Evolutionary conservation across 495 filamentous ascomycete species (phyloP), one percentile per base, ranked within the genome.

Genomic region (Neurospora pannonica): DNA sequence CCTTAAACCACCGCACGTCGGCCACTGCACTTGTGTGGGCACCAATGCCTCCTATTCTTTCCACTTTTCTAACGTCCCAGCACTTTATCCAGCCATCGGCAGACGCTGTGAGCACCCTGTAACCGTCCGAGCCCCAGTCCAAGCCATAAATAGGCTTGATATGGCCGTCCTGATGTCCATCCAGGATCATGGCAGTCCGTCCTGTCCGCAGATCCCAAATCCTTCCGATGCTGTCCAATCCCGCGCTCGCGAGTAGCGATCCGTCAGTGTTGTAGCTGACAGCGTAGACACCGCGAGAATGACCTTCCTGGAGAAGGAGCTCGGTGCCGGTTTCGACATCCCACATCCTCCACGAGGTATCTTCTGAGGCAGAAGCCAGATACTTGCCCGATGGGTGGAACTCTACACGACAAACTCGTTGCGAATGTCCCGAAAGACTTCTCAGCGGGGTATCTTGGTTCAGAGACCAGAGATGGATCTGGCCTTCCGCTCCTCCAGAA

Each of bases 271-370:
- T 97, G 84, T 97, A 97, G 71, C 89, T 87, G 31, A 98, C 88
- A 4, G 94, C 87, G 76, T 95, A 98, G 15, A 97, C 95, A 71
- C 97, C 97, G 40, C 93, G 88, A 8, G 92, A 94, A 81, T 99
- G 96, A 5, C 97, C 96, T 85, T 99, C 96, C 84, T 98, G 97
- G 4, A 97, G 84, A 0, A 95, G 86, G 5, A 99, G 85, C 77
- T 98, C 95, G 4, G 91, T 91, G 0, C 88, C 92, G 2, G 91
- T 95, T 72, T 93, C 89, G 0, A 98, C 88, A 79, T 99, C 97
- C 97, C 97, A 99, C 73, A 99, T 83, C 34, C 96, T 89, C 96
- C 96, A 99, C 0, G 95, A 97, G 4, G 95, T 98, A 79, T 99
- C 96, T 78, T 93, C 95, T 2, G 94, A 97, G 1, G 96, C 96